phyloP scores from a whole-genome alignment of 768 basidiomycete genomes.

The Lactarius quietus region DNA sequence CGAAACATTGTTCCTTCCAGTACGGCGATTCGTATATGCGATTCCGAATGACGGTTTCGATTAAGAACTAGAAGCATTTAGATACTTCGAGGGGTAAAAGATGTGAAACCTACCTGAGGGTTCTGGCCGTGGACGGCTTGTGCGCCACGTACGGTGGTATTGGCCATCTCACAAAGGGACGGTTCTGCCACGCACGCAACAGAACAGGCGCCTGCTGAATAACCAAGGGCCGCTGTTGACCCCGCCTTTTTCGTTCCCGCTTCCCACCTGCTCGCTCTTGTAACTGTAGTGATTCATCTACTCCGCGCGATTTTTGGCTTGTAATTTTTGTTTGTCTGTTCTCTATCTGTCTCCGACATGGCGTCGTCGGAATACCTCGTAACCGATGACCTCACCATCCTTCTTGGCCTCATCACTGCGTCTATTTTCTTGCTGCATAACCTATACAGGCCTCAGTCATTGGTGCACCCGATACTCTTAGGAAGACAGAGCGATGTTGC shows the following conservation, averaged over 20 bases:
- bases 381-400: conserved; percentile 77
- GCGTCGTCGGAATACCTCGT: conserved; percentile 55
- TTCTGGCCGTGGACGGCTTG: conserved; percentile 94
- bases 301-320: not conserved
- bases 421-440: conserved; percentile 75
- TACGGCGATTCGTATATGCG: conserved; percentile 92
- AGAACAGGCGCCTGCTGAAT: not conserved
- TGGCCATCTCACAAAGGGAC: conserved; percentile 59
- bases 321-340: not conserved
- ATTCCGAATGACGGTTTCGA: conserved; percentile 94
- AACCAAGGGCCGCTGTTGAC: not conserved
- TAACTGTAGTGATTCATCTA: conserved; percentile 3
- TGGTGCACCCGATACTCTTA: conserved; percentile 91
- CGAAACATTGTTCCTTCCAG: conserved; percentile 99
- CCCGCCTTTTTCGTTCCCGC: not conserved
- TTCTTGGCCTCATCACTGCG: conserved; percentile 69
- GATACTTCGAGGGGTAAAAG: conserved; percentile 22
- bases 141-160: conserved; percentile 86
- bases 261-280: not conserved
- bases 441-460: conserved; percentile 74
- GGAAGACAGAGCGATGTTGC: conserved; percentile 90
- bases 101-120: conserved; percentile 67
- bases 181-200: conserved; percentile 3
- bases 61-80: conserved; percentile 61
- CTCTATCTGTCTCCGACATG: conserved; percentile 28